phyloP scores from a whole-genome alignment of 495 filamentous ascomycete genomes.

The Hypoxylon subgilvum region DNA sequence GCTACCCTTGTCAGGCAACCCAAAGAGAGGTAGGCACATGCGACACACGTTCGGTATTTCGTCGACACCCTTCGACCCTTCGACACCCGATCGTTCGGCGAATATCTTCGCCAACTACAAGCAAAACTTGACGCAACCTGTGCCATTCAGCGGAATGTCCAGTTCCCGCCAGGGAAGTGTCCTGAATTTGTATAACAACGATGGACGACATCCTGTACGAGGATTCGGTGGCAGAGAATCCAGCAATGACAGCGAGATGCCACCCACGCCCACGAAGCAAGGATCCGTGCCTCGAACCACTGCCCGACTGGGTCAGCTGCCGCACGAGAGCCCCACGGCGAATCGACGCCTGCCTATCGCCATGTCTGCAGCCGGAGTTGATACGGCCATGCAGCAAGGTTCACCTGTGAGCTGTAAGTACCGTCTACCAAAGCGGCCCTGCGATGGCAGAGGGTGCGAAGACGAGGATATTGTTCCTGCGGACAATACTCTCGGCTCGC shows the following conservation, averaged over 20 bases:
- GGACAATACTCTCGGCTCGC: conserved; percentile 19
- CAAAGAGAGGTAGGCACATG: conserved; percentile 54
- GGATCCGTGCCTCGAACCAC: conserved; percentile 30
- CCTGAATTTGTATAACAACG: conserved; percentile 77
- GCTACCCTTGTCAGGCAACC: conserved; percentile 54
- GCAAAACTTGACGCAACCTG: conserved; percentile 43
- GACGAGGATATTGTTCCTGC: conserved; percentile 1
- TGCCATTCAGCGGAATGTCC: conserved; percentile 46
- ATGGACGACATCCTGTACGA: conserved; percentile 58
- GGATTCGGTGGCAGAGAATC: conserved; percentile 63
- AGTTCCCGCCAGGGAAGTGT: conserved; percentile 73
- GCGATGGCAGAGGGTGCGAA: conserved; percentile 3
- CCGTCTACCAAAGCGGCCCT: conserved; percentile 35
- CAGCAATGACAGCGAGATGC: conserved; percentile 69
- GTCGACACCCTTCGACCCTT: conserved; percentile 62
- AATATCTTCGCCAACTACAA: conserved; percentile 23
- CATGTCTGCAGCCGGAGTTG: conserved; percentile 34
- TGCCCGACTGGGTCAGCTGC: conserved; percentile 34
- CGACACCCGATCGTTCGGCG: conserved; percentile 21
- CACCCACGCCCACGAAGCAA: conserved; percentile 89
- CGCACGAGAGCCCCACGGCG: conserved; percentile 40
- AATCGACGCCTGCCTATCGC: conserved; percentile 40
- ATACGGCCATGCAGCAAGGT: conserved; percentile 23
- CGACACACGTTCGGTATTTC: conserved; percentile 50
- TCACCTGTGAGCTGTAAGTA: conserved; percentile 52